Evolutionary conservation across 352 stramenopile genomes (phyloP).

Genomic region (Elongisporangium senticosum): DNA sequence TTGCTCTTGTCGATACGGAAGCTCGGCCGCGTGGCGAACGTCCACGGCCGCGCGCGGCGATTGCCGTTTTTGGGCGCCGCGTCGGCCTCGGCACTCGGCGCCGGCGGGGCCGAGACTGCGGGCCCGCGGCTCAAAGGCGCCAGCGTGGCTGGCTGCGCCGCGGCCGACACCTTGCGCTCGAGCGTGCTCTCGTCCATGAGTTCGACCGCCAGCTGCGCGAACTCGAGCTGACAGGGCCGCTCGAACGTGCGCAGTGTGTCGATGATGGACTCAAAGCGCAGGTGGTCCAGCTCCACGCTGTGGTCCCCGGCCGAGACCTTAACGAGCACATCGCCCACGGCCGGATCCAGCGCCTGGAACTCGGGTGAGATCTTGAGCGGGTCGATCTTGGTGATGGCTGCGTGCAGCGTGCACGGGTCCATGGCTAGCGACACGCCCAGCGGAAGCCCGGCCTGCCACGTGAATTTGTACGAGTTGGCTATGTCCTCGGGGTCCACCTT

Average conservation of each 20-base stretch:
- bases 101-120: background rate
- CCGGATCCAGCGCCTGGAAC: conserved; percentile 42
- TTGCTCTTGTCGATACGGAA: conserved; percentile 44
- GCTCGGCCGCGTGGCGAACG: conserved; percentile 48
- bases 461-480: conserved; percentile 43
- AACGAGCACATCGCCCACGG: conserved; percentile 63
- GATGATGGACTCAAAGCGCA: conserved; percentile 74
- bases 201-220: conserved; percentile 42
- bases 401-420: conserved; percentile 70
- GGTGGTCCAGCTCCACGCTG: conserved; percentile 32
- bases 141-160: background rate
- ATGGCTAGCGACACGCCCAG: conserved; percentile 74
- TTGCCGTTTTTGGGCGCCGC: conserved; percentile 13
- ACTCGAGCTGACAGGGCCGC: conserved; percentile 53
- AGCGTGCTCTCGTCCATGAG: background rate
- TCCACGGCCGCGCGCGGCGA: conserved; percentile 12
- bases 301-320: conserved; percentile 27
- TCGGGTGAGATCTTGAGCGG: conserved; percentile 46
- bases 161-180: background rate
- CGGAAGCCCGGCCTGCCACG: conserved; percentile 36
- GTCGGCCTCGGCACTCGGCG: conserved; percentile 4
- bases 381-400: conserved; percentile 62
- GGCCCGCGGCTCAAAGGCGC: conserved; percentile 6
- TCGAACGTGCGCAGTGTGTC: conserved; percentile 40
- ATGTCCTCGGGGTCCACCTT: conserved; percentile 33